Evolutionary conservation across 257 asterid species (phyloP).

Genomic region (Osmanthus fragrans): DNA sequence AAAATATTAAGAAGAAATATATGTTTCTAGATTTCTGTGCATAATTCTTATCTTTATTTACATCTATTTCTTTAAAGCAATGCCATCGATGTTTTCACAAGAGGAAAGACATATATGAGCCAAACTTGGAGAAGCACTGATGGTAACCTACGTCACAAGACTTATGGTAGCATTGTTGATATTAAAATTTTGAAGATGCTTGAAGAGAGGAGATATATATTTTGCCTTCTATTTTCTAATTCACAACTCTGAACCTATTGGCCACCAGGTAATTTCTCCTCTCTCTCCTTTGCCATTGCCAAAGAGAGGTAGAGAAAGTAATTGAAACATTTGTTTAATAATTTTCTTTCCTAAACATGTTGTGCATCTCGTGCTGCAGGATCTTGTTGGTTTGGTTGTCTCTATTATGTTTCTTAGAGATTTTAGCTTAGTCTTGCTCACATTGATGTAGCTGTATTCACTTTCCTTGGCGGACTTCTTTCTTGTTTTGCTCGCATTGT

Average conservation of each 20-base stretch:
- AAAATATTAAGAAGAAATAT: neutral
- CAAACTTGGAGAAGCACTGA: slow-evolving; percentile 40
- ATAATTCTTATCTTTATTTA: slow-evolving; percentile 6
- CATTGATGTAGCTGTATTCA: slow-evolving; percentile 92
- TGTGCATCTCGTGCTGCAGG: too few relatives aligned
- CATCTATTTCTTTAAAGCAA: slow-evolving; percentile 31
- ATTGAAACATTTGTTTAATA: neutral
- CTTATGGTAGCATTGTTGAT: slow-evolving; percentile 66
- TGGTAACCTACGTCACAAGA: slow-evolving; percentile 45
- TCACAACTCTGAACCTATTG: slow-evolving; percentile 91
- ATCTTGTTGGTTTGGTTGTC: too few relatives aligned
- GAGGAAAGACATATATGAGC: slow-evolving; percentile 43
- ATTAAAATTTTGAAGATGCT: slow-evolving; percentile 65
- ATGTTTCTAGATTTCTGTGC: neutral
- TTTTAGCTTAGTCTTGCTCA: slow-evolving; percentile 57
- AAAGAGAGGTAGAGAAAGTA: neutral
- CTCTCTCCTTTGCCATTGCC: neutral
- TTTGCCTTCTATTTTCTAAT: slow-evolving; percentile 68
- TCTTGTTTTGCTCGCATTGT: slow-evolving; percentile 63
- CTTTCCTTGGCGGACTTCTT: slow-evolving; percentile 79
- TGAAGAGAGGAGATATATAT: slow-evolving; percentile 73
- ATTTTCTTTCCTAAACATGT: slow-evolving; percentile 11
- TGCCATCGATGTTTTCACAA: slow-evolving; percentile 21
- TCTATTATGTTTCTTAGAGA: too few relatives aligned
- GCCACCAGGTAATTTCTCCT: slow-evolving; percentile 72